Percentiles rank a stretch among this genome's conserved stretches.
Evolutionary conservation across 805 yeast species (phyloP).

Genomic region (Pichia ethanolica): DNA sequence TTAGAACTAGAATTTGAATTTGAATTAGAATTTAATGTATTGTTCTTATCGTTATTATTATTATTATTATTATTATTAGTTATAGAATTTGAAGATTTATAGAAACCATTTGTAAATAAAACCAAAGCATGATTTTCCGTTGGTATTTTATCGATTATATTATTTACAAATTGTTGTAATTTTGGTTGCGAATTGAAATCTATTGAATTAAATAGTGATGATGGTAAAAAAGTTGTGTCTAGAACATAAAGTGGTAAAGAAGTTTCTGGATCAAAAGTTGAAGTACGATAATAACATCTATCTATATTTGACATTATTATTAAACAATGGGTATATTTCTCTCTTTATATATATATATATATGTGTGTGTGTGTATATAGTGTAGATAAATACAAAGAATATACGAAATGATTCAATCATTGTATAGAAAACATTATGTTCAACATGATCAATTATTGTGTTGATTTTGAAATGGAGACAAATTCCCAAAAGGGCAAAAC

Average conservation of each 20-base stretch:
- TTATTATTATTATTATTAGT: neutral
- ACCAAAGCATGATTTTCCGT: slow-evolving; percentile 55
- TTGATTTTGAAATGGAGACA: too few species aligned
- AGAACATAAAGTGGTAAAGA: slow-evolving; percentile 69
- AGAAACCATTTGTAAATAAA: slow-evolving; percentile 79
- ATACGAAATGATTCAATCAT: too few species aligned
- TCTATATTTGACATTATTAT: neutral
- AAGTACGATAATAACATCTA: slow-evolving; percentile 33
- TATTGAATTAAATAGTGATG: slow-evolving; percentile 29
- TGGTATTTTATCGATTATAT: slow-evolving; percentile 53
- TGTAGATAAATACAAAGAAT: too few species aligned
- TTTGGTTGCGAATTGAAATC: slow-evolving; percentile 19
- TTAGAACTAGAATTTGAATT: too few species aligned
- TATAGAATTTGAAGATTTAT: slow-evolving; percentile 17
- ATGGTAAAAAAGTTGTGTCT: slow-evolving; percentile 76
- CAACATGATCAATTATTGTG: too few species aligned
- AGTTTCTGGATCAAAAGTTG: slow-evolving; percentile 58
- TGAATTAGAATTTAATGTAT: too few species aligned
- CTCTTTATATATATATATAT: too few species aligned
- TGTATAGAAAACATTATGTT: too few species aligned
- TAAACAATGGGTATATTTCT: too few species aligned
- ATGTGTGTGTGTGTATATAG: too few species aligned
- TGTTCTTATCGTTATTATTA: too few species aligned
- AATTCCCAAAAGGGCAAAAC: too few species aligned
- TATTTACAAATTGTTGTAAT: slow-evolving; percentile 48